Evolutionary conservation across 768 basidiomycete genomes (phyloP).

Genomic region (Cystofilobasidium capitatum): DNA sequence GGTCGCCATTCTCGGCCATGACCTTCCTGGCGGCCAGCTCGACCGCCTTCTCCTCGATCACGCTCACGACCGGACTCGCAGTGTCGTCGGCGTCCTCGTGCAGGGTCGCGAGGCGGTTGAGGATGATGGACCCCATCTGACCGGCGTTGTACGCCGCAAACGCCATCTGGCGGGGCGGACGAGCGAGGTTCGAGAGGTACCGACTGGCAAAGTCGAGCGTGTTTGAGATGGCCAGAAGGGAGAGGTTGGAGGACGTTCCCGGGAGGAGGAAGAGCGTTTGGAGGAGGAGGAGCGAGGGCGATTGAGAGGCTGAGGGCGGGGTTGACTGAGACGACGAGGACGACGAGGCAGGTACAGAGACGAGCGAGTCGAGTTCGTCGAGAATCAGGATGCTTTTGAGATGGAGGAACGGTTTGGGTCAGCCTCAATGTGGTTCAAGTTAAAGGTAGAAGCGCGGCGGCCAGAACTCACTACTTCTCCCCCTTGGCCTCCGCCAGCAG

Average conservation of each 20-base stretch:
- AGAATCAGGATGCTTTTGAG: slow-evolving; percentile 36
- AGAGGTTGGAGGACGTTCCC: slow-evolving; percentile 29
- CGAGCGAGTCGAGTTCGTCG: slow-evolving; percentile 40
- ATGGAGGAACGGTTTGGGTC: background rate
- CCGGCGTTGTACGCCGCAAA: slow-evolving; percentile 38
- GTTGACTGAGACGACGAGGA: slow-evolving; percentile 30
- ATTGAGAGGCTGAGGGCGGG: slow-evolving; percentile 20
- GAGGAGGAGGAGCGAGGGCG: slow-evolving; percentile 32
- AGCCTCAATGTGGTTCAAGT: slow-evolving; percentile 8
- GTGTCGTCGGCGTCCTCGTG: background rate
- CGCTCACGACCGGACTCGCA: slow-evolving; percentile 27
- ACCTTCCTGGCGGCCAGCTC: slow-evolving; percentile 39
- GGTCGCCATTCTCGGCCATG: slow-evolving; percentile 40
- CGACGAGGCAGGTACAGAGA: slow-evolving; percentile 33
- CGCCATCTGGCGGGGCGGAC: slow-evolving; percentile 34
- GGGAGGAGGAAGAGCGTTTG: slow-evolving; percentile 38
- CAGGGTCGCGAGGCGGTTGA: slow-evolving; percentile 32
- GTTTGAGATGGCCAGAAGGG: slow-evolving; percentile 40
- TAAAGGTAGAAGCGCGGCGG: background rate
- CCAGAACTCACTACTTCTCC: slow-evolving; percentile 24
- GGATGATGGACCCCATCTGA: slow-evolving; percentile 38
- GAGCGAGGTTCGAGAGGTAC: slow-evolving; percentile 32
- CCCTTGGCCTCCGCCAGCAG: slow-evolving; percentile 2
- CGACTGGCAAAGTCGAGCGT: slow-evolving; percentile 40
- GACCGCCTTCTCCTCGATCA: slow-evolving; percentile 36